phyloP scores from a whole-genome alignment of 305 asterid species.

The Euphrasia arctica region DNA sequence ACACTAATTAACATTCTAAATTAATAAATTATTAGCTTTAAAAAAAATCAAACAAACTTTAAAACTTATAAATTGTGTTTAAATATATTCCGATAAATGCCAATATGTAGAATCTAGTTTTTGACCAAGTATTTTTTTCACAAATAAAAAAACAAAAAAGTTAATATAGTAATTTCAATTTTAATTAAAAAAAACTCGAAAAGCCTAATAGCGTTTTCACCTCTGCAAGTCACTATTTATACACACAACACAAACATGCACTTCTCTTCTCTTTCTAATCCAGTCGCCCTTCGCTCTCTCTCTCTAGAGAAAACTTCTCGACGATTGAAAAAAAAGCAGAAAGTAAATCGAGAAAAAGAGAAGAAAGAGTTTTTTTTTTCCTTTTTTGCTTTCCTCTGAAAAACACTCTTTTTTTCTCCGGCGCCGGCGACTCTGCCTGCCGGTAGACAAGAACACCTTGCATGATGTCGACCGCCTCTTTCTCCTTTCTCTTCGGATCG shows the following conservation, averaged over 20 bases:
- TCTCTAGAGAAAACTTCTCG: background rate
- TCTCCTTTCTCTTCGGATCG: slow-evolving; percentile 16
- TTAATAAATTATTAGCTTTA: too few species aligned
- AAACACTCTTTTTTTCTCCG: slow-evolving; percentile 17
- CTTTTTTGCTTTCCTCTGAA: background rate
- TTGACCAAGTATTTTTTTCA: slow-evolving; percentile 13
- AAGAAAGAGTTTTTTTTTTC: background rate
- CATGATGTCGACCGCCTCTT: background rate
- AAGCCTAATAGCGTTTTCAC: background rate
- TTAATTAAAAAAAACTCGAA: background rate
- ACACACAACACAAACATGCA: slow-evolving; percentile 18
- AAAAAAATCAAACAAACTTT: too few species aligned
- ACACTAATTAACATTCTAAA: too few species aligned
- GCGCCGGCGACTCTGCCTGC: slow-evolving; percentile 30
- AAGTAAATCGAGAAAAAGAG: background rate
- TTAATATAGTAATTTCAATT: background rate
- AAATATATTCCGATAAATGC: background rate
- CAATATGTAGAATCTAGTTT: background rate
- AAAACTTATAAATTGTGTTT: too few species aligned
- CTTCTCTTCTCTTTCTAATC: background rate
- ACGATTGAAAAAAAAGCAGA: background rate
- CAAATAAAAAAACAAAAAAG: background rate
- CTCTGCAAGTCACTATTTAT: background rate
- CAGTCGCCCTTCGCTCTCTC: slow-evolving; percentile 17
- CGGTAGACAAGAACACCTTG: slow-evolving; percentile 11